Conservation (phyloP, 148 eudicot species). For the Cornus controversa region DNA sequence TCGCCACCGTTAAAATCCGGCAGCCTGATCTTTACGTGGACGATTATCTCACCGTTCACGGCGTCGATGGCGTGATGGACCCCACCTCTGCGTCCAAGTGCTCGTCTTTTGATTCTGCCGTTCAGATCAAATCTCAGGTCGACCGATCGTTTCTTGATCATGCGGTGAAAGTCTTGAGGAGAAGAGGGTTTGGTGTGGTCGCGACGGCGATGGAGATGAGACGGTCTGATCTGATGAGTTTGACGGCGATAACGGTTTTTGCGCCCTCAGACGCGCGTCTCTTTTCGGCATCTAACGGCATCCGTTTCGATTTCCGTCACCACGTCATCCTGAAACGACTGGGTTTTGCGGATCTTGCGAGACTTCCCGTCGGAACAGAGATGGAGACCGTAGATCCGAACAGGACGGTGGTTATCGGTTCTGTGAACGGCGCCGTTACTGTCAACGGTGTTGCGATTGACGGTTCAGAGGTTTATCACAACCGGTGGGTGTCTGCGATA, state of each 20-base stretch:
- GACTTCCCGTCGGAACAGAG: neutral
- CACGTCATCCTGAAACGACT: constrained; percentile 24
- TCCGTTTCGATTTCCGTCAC: constrained; percentile 32
- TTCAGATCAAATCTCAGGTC: neutral
- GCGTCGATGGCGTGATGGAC: constrained; percentile 25
- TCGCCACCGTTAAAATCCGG: constrained; percentile 17
- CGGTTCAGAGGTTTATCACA: constrained; percentile 24
- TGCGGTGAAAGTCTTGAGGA: constrained; percentile 22
- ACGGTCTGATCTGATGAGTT: constrained; percentile 14
- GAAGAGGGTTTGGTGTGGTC: constrained; percentile 28
- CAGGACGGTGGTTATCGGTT: constrained; percentile 13
- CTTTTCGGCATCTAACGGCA: constrained; percentile 18
- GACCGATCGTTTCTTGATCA: constrained; percentile 26
- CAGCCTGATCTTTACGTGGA: constrained; percentile 36
- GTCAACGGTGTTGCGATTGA: constrained; percentile 24
- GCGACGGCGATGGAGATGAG: constrained; percentile 21
- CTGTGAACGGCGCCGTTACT: constrained; percentile 16
- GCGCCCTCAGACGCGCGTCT: constrained; percentile 31
- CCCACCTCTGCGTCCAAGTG: constrained; percentile 19
- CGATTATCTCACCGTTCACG: constrained; percentile 17
- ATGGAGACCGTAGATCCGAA: constrained; percentile 25
- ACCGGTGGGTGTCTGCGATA: constrained; percentile 33
- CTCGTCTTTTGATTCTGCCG: neutral
- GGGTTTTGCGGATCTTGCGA: constrained; percentile 3
- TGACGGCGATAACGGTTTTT: constrained; percentile 25